Evolutionary conservation across 352 stramenopile genomes (phyloP), one percentile per base, ranked within the genome.

Genomic region (Phytophthora capsici): DNA sequence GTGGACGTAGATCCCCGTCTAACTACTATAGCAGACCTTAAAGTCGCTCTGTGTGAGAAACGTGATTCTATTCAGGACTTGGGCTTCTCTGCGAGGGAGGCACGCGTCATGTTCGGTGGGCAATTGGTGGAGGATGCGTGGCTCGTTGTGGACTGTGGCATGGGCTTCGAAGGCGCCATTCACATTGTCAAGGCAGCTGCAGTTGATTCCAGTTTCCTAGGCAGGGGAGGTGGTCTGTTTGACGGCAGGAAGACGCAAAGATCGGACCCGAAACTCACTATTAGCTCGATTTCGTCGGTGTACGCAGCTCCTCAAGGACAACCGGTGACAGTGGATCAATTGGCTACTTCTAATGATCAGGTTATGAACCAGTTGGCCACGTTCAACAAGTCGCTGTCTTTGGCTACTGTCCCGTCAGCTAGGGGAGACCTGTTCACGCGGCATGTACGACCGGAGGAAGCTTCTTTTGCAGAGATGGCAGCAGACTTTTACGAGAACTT

Each of bases 121-220:
- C 82, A 93, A 30, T 40, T 90, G 12, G 82, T 93, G 26, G 78
- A 93, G 36, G 80, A 93, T 54, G 85, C 90, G 57, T 93, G 84
- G 85, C 71, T 91, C 38, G 77, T 93, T 0, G 59, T 94, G n/a
- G 87, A 95, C 69, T 95, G 87, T 55, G 87, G 85, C 36, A 77
- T 93, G 53, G 67, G 69, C 22, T 80, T 92, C 8, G 83, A 93
- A 63, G 87, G 85, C 30, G 71, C 70, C 30, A 85, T 95, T 45
- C 74, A 91, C 53, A 80, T 95, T 49, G 78, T 93, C 14, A 77
- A 78, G 41, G 74, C 75, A 58, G 60, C 63, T 28, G 48, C 46
- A 16, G 43, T 57, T 0, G 57, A 34, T 1, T 41, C 59, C 1
- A 71, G 51, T 13, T 73, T 72, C 23, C 36, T 69, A n/a, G 22